Conservation (phyloP, 176 grass and related monocot genomes). For the Phoenix roebelenii region DNA sequence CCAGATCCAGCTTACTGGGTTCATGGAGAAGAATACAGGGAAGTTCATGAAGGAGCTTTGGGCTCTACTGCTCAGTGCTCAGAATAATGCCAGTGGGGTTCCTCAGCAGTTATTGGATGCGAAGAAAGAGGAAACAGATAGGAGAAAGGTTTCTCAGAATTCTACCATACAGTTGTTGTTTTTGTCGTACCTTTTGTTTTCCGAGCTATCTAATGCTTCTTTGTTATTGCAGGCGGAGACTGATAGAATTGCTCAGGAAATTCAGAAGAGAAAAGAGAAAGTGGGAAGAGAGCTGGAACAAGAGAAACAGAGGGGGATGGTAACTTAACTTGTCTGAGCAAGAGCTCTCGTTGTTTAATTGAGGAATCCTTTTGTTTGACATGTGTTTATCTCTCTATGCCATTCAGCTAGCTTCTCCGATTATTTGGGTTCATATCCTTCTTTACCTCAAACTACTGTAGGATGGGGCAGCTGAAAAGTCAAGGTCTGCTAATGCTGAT, state of each 20-base stretch:
- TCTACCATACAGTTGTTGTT: no score
- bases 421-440: constrained; percentile 82
- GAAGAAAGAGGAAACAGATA: constrained; percentile 73
- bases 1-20: constrained; percentile 90
- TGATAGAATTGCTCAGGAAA: constrained; percentile 76
- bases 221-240: constrained; percentile 46
- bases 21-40: constrained; percentile 95
- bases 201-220: background rate
- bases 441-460: constrained; percentile 99
- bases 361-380: constrained; percentile 27
- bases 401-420: constrained; percentile 97
- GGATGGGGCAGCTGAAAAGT: constrained; percentile 49
- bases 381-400: constrained; percentile 61
- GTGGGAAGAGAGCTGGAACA: constrained; percentile 52
- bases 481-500: constrained; percentile 41
- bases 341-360: constrained; percentile 18
- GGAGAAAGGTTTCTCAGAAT: constrained; percentile 42
- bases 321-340: constrained; percentile 31
- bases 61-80: constrained; percentile 70
- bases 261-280: constrained; percentile 85
- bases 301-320: constrained; percentile 48
- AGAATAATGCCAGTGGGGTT: constrained; percentile 89
- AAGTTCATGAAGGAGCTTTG: constrained; percentile 99
- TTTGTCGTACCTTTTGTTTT: background rate
- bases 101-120: constrained; percentile 97